Percentiles rank a stretch among this genome's conserved stretches.
Evolutionary conservation across 2,329 filamentous ascomycete species (phyloP).

Genomic region (Chaetomium sp.): DNA sequence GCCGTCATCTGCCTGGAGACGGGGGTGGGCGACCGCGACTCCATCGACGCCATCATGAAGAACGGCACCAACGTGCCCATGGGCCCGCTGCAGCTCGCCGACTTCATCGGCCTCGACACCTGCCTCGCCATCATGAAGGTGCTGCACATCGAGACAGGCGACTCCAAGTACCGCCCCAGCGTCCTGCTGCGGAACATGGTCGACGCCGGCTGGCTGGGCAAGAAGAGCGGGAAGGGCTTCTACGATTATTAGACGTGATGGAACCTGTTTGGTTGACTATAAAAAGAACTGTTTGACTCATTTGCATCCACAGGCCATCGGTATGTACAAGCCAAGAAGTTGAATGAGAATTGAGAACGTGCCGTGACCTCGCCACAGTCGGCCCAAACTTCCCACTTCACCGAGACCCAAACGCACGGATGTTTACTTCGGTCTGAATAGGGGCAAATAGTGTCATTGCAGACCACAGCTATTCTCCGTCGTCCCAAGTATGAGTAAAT

Average conservation of each 20-base stretch:
- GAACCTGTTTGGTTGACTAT: constrained; percentile 2
- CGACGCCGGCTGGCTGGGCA: constrained; percentile 94
- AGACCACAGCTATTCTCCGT: too few species aligned
- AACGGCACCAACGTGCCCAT: constrained; percentile 98
- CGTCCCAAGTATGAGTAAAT: too few species aligned
- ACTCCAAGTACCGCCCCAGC: constrained; percentile 92
- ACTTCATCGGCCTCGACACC: constrained; percentile 97
- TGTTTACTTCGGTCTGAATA: too few species aligned
- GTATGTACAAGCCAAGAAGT: constrained; percentile 16
- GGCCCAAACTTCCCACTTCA: too few species aligned
- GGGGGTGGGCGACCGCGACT: constrained; percentile 81
- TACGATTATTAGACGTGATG: constrained; percentile 71
- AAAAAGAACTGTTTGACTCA: constrained; percentile 3
- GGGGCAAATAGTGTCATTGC: too few species aligned
- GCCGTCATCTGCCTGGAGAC: constrained; percentile 96
- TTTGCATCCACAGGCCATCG: constrained; percentile 12
- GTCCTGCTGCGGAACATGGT: constrained; percentile 93
- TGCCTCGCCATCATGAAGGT: constrained; percentile 98
- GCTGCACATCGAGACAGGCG: constrained; percentile 84
- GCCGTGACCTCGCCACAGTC: background rate
- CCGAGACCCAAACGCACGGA: too few species aligned
- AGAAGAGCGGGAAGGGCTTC: constrained; percentile 96
- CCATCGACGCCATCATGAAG: constrained; percentile 98
- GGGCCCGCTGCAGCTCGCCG: constrained; percentile 89
- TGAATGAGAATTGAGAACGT: background rate